These are phyloP conservation scores for Biscogniauxia sp. DNA, from an alignment of 2,329 filamentous ascomycete species.

Conservation along the genomic window DNA sequence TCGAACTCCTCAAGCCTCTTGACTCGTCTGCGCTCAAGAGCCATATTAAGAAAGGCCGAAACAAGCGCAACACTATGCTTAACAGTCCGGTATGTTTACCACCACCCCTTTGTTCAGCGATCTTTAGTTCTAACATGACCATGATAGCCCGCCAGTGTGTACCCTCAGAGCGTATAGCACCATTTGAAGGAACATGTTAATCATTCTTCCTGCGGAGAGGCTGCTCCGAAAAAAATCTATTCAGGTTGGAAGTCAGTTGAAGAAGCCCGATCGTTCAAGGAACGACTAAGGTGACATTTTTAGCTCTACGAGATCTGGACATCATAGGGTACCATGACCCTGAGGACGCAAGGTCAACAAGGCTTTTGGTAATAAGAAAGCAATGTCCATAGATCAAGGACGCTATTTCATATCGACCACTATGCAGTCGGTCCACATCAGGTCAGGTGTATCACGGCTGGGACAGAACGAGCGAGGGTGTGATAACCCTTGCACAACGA, in stretches of 20 bases:
- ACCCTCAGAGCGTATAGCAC: conserved; percentile 53
- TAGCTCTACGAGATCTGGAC: background rate
- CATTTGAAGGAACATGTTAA: conserved; percentile 7
- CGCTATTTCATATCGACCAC: background rate
- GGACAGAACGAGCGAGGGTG: conserved; percentile 14
- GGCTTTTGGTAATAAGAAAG: background rate
- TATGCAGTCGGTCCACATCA: conserved; percentile 3
- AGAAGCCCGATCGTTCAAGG: background rate
- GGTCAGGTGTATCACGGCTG: conserved; percentile 10
- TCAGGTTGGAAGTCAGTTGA: background rate
- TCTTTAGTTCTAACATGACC: conserved; percentile 10
- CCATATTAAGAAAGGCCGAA: conserved; percentile 97
- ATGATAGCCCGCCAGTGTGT: conserved; percentile 51
- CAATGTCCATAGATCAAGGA: background rate
- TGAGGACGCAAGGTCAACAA: background rate
- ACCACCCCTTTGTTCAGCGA: background rate
- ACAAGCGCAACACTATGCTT: conserved; percentile 90
- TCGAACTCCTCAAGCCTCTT: conserved; percentile 92
- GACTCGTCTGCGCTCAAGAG: conserved; percentile 96
- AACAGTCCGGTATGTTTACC: conserved; percentile 81
- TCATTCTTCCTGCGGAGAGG: background rate
- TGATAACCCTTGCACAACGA: conserved; percentile 17
- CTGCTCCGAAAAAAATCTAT: background rate
- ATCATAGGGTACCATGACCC: background rate
- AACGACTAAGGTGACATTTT: background rate